These are phyloP conservation scores for Boletus rubropictus DNA, from an alignment of 768 basidiomycete genomes.

Conservation along the genomic window DNA sequence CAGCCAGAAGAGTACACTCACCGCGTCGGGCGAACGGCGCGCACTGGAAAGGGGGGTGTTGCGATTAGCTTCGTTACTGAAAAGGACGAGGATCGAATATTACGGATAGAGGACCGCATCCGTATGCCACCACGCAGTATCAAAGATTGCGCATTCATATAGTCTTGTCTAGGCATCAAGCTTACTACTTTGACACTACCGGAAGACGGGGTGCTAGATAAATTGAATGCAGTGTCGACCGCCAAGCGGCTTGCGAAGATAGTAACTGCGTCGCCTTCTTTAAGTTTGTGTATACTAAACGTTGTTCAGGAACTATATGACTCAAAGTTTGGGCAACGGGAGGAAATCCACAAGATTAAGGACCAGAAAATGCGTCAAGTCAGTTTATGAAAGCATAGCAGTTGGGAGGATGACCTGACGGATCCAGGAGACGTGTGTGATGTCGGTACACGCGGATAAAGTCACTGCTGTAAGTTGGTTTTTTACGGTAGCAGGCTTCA, in stretches of 20 bases:
- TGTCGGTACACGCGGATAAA: too few species aligned
- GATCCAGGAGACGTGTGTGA: too few species aligned
- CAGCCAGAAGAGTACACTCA: constrained; percentile 94
- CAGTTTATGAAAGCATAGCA: too few species aligned
- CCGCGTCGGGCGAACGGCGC: constrained; percentile 89
- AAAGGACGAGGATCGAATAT: constrained; percentile 77
- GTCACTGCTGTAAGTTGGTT: too few species aligned
- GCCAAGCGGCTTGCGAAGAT: constrained; percentile 92
- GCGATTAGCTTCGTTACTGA: constrained; percentile 96
- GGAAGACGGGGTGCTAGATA: constrained; percentile 77
- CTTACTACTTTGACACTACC: constrained; percentile 70
- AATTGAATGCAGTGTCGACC: constrained; percentile 82
- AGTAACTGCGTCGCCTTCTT: constrained; percentile 40
- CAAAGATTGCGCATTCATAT: not conserved
- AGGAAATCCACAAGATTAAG: constrained; percentile 76
- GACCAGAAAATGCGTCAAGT: constrained; percentile 45
- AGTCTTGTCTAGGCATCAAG: constrained; percentile 50
- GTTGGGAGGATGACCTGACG: too few species aligned
- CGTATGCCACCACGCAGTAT: constrained; percentile 43
- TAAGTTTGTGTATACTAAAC: constrained; percentile 1
- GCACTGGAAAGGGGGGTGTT: constrained; percentile 83
- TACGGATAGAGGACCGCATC: constrained; percentile 81
- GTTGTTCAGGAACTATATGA: constrained; percentile 71
- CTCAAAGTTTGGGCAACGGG: constrained; percentile 82
- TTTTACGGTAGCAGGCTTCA: too few species aligned